phyloP scores from a whole-genome alignment of 2,329 filamentous ascomycete genomes.

The Fusarium vanettenii region DNA sequence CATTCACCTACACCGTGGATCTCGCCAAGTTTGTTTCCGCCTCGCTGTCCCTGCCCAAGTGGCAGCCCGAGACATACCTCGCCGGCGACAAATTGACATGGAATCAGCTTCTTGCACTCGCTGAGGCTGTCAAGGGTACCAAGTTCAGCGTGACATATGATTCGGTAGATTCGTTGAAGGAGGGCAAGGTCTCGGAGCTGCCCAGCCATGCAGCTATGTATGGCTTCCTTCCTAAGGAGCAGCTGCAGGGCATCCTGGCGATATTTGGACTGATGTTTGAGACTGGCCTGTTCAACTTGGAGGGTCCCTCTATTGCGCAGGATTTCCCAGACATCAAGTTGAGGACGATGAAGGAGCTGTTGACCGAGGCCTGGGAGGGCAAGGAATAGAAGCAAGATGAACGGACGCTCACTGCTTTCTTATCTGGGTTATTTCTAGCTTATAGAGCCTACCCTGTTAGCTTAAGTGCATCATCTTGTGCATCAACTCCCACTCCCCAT shows the following conservation, averaged over 20 bases:
- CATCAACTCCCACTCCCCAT: not conserved
- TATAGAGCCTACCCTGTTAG: not conserved
- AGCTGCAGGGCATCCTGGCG: not conserved
- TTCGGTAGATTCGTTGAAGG: not conserved
- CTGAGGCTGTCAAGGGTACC: not conserved
- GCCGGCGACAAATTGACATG: not conserved
- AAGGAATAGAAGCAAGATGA: not conserved
- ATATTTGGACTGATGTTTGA: not conserved
- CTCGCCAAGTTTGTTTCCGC: not conserved
- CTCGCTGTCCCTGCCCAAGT: not conserved
- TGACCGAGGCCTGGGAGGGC: not conserved
- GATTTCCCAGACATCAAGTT: slow-evolving; percentile 6
- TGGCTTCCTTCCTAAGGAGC: slow-evolving; percentile 7
- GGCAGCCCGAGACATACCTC: not conserved
- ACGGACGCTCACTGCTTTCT: not conserved
- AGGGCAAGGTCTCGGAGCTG: slow-evolving; percentile 4
- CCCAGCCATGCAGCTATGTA: not conserved
- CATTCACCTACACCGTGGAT: not conserved
- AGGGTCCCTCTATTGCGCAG: not conserved
- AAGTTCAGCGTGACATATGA: slow-evolving; percentile 11
- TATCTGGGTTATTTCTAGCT: not conserved
- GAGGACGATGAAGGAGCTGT: slow-evolving; percentile 2
- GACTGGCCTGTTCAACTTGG: not conserved
- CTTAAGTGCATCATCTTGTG: not conserved
- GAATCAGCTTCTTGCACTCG: not conserved